phyloP scores from a whole-genome alignment of 1,284 basidiomycete genomes.

The Ceratobasidium papillatum region DNA sequence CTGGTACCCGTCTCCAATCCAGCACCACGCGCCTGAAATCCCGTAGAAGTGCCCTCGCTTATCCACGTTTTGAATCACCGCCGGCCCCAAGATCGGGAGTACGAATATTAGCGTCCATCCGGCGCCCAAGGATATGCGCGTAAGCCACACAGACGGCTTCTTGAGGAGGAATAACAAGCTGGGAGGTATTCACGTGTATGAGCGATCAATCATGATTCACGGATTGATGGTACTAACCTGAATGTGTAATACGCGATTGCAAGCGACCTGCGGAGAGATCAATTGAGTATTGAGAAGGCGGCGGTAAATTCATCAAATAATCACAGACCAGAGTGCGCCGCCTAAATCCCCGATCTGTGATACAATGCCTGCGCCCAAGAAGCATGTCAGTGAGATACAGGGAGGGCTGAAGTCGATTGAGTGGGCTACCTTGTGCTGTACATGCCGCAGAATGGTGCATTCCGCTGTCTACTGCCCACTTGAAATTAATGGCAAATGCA shows the following conservation, averaged over 20 bases:
- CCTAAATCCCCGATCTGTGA: slow-evolving; percentile 30
- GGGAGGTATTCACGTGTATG: neutral
- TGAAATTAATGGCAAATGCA: slow-evolving; percentile 27
- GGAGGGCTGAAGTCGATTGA: neutral
- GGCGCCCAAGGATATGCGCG: neutral
- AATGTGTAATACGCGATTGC: slow-evolving; percentile 14
- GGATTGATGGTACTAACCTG: neutral
- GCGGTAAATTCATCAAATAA: neutral
- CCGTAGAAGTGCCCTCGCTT: slow-evolving; percentile 28
- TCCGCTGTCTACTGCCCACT: slow-evolving; percentile 17
- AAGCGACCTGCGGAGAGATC: slow-evolving; percentile 4
- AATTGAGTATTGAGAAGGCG: neutral
- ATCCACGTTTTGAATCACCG: slow-evolving; percentile 18
- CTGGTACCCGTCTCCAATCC: slow-evolving; percentile 32
- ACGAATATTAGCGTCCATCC: slow-evolving; percentile 18
- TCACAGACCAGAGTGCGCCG: slow-evolving; percentile 24
- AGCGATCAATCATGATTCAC: neutral
- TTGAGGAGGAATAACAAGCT: slow-evolving; percentile 18
- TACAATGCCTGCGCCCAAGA: neutral
- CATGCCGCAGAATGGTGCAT: slow-evolving; percentile 16
- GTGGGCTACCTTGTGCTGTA: slow-evolving; percentile 18
- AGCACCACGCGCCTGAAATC: slow-evolving; percentile 35
- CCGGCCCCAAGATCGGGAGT: slow-evolving; percentile 24
- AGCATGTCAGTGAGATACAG: neutral
- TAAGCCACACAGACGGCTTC: slow-evolving; percentile 28